Evolutionary conservation across 441 rosid genomes (phyloP).

Genomic region (Capsella rubella): DNA sequence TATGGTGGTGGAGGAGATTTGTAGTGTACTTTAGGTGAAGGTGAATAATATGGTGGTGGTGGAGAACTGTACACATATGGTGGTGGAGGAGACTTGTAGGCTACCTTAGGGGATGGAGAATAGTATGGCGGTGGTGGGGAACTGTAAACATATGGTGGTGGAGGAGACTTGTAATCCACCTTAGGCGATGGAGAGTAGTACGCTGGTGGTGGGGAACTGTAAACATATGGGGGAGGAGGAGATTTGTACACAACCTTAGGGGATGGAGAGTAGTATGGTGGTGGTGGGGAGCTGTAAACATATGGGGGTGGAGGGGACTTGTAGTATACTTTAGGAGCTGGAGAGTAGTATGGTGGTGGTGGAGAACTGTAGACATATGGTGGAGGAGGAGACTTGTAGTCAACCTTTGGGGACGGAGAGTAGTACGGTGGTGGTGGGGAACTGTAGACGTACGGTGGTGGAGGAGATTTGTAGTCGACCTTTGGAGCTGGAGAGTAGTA

Average conservation of each 20-base stretch:
- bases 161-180: background rate
- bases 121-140: background rate
- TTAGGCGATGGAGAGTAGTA: background rate
- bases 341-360: background rate
- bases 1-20: background rate
- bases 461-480: background rate
- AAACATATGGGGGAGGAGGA: background rate
- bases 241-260: background rate
- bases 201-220: background rate
- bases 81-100: background rate
- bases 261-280: background rate
- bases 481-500: background rate
- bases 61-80: background rate
- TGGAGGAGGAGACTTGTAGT: background rate
- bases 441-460: background rate
- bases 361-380: background rate
- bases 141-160: background rate
- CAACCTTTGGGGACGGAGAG: background rate
- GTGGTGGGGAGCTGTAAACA: background rate
- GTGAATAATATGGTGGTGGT: background rate
- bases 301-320: background rate
- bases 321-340: background rate
- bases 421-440: slow-evolving; percentile 1
- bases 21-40: background rate
- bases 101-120: background rate